These are phyloP conservation scores for Cytospora piceicola DNA, from an alignment of 2,329 filamentous ascomycete genomes.

Conservation along the genomic window DNA sequence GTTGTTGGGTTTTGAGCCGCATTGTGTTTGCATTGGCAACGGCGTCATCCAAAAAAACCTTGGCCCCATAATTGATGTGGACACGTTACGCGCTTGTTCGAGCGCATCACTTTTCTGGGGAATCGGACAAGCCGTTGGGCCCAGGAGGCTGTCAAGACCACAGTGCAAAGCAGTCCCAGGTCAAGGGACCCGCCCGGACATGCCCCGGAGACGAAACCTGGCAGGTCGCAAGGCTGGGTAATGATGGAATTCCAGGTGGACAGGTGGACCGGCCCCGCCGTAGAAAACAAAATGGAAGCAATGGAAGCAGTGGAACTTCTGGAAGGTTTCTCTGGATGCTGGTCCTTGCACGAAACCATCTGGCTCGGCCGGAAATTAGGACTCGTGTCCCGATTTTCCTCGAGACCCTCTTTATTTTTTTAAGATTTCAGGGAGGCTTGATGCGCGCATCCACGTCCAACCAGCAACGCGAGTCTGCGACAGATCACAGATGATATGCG, in stretches of 20 bases:
- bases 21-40: conserved; percentile 20
- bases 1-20: conserved; percentile 24
- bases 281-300: conserved; percentile 30
- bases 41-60: conserved; percentile 2
- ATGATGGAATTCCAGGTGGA: conserved; percentile 7
- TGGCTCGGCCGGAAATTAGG: conserved; percentile 30
- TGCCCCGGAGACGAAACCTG: conserved; percentile 21
- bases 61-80: conserved; percentile 27
- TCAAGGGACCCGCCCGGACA: conserved; percentile 23
- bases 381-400: conserved; percentile 27
- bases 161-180: conserved; percentile 27
- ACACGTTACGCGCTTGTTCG: conserved; percentile 21
- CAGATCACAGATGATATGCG: not conserved
- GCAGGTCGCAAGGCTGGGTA: conserved; percentile 4
- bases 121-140: conserved; percentile 31
- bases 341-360: conserved; percentile 27
- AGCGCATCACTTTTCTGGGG: conserved; percentile 29
- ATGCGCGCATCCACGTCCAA: conserved; percentile 14
- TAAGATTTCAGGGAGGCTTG: conserved; percentile 29
- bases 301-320: conserved; percentile 30
- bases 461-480: not conserved
- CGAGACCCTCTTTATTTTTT: conserved; percentile 16
- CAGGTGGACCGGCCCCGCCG: conserved; percentile 21
- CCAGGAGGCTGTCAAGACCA: conserved; percentile 27
- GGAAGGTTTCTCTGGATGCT: conserved; percentile 27